Evolutionary conservation across 106 monocot species (phyloP), one percentile per base, ranked within the genome.

Genomic region (Iris macrosiphon): DNA sequence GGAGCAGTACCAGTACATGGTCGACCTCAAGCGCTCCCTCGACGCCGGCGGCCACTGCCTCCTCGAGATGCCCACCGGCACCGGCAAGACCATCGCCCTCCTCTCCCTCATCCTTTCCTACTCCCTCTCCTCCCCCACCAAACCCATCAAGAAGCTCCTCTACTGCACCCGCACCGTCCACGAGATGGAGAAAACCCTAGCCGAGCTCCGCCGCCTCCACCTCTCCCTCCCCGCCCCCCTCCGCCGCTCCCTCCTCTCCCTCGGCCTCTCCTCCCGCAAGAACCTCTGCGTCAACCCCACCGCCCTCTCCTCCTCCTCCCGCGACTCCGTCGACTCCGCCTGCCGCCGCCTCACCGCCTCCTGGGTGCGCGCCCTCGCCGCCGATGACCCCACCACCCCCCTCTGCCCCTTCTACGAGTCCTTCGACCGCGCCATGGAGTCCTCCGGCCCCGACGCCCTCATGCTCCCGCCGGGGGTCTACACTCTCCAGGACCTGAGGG

Each of bases 141-240:
- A 7, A 66, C 72, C 0, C 63, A 79, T 76, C 2, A 55, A 75
- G 55, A 86, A 87, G 59, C 80, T 90, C 64, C 42, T 98, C 72
- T 98, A 98, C 80, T 98, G 96, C 75, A 98, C 96, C 37, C 89
- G 96, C 74, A 98, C 90, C 39, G 90, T 98, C 50, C 96, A 98
- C 75, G 96, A 98, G 75, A 98, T 98, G 96, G 96, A 98, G 76
- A 98, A 98, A 44, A 98, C 96, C 75, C 90, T 98, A n/a, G 70
- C 96, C 68, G 96, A 98, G 80, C 86, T 98, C 67, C 86, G 90
- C 49, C 66, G 77, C 65, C 74, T 98, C 51, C 40, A 60, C 65
- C 23, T 60, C 61, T 61, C 55, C 75, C 80, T 38, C 86, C 83
- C 22, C 33, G 32, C 1, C 11, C 4, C 24, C 37, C 27, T 43